A percentile compares a stretch with the other conserved stretches of the same genome.
Evolutionary conservation across 441 rosid genomes (phyloP).

Genomic region (Theobroma grandiflorum): DNA sequence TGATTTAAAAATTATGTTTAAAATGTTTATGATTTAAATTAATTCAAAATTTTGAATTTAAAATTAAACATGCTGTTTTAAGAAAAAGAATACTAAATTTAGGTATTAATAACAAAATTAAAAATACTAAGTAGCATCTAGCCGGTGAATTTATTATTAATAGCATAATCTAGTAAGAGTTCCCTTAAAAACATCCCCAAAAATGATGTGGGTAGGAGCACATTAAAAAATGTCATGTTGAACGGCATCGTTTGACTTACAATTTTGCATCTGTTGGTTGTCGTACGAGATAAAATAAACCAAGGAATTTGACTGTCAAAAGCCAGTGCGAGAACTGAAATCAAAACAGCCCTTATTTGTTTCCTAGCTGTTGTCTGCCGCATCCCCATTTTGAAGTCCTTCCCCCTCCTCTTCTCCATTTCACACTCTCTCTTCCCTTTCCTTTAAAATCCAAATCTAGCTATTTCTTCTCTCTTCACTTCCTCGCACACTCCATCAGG

Average conservation of each 20-base stretch:
- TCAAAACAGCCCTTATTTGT: conserved; percentile 44
- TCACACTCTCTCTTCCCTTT: not conserved
- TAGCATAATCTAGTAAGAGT: not conserved
- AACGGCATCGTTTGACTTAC: conserved; percentile 15
- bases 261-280: not conserved
- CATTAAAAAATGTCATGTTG: not conserved
- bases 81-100: no score
- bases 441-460: conserved; percentile 41
- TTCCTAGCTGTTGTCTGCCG: conserved; percentile 74
- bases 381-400: conserved; percentile 62
- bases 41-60: no score
- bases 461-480: conserved; percentile 37
- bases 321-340: conserved; percentile 29
- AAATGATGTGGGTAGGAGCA: not conserved
- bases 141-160: no score
- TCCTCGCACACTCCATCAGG: conserved; percentile 30
- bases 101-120: no score
- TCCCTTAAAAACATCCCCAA: not conserved
- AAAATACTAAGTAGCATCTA: no score
- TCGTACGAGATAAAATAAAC: conserved; percentile 8
- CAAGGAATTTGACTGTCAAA: conserved; percentile 1
- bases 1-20: no score
- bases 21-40: no score
- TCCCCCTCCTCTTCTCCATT: conserved; percentile 11
- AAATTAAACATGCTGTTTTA: no score